Evolutionary conservation across 257 asterid species (phyloP), one percentile per base, ranked within the genome.

Genomic region (Ilex aquifolium): DNA sequence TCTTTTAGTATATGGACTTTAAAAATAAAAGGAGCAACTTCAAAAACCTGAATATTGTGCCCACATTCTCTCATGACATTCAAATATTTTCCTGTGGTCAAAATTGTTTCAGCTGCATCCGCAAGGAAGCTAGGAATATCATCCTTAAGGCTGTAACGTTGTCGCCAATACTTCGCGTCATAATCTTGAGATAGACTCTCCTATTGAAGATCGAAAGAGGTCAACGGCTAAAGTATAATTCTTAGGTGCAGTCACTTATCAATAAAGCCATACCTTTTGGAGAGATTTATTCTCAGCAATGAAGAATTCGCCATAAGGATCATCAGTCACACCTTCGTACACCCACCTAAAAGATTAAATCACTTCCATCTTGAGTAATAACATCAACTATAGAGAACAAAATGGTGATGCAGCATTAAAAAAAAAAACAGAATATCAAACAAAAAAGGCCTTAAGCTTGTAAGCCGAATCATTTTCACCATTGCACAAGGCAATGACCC

Each of bases 31-130:
- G 27, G 27, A 21, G 27, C 27, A 21, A 21, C 27, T 21, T 13
- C 64, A 30, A 62, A 71, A 74, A 93, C 99, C 97, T 87, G 97
- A 82, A 87, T 78, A 73, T 72, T 74, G 59, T 90, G 95, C 64
- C 96, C 97, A 73, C 99, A 93, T 80, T 93, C 97, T 82, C 96
- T 85, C 99, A 93, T 90, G 77, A 90, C 99, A 72, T 93, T 93
- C 70, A 93, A 75, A 76, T 90, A 93, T 78, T 93, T 93, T 63
- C 99, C 99, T 2, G 97, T 93, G 6, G 90, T 90, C 79, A 93
- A 80, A 79, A 93, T 85, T 60, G 90, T 90, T 77, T 83, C 97
- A 74, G 99, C 96, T 60, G 97, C 97, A 85, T 85, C 87, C 61
- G 86, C 91, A 61, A 93, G 96, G 78, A 93, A 93, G 75, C 90